These are phyloP conservation scores for Colletotrichum euphorbiae DNA, from an alignment of 2,329 filamentous ascomycete species.

Conservation along the genomic window DNA sequence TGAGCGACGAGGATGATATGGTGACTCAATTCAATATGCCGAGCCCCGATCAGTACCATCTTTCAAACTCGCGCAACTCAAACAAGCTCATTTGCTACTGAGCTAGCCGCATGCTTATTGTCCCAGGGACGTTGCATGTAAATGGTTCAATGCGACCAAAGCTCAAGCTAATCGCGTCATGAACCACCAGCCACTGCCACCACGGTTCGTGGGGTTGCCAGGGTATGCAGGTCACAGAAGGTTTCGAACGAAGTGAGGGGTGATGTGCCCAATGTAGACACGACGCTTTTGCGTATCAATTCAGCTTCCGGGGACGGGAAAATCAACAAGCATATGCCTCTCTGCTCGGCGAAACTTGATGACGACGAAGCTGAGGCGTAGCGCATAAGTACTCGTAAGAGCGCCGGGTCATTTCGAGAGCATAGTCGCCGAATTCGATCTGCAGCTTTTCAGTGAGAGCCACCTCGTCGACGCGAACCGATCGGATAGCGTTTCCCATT, in stretches of 20 bases:
- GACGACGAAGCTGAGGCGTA: not conserved
- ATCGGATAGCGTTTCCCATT: not conserved
- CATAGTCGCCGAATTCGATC: too few species aligned
- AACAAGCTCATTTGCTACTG: not conserved
- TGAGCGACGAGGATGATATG: too few species aligned
- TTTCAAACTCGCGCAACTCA: not conserved
- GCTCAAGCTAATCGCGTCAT: slow-evolving; percentile 1
- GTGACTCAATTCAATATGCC: not conserved
- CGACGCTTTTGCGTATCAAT: not conserved
- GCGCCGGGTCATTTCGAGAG: not conserved
- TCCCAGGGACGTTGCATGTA: not conserved
- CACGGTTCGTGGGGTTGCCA: not conserved
- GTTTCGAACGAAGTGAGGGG: slow-evolving; percentile 14
- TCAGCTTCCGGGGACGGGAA: slow-evolving; percentile 3
- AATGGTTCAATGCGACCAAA: not conserved
- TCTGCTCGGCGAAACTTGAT: not conserved
- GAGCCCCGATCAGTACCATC: too few species aligned
- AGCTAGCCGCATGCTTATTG: not conserved
- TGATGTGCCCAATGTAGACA: not conserved
- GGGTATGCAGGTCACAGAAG: not conserved
- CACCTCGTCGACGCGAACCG: too few species aligned
- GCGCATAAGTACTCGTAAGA: too few species aligned
- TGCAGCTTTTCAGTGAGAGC: not conserved
- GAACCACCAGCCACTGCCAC: not conserved
- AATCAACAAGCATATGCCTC: not conserved